Conservation (phyloP, 2,329 filamentous ascomycete species). For the Myriosclerotinia duriaeana region DNA sequence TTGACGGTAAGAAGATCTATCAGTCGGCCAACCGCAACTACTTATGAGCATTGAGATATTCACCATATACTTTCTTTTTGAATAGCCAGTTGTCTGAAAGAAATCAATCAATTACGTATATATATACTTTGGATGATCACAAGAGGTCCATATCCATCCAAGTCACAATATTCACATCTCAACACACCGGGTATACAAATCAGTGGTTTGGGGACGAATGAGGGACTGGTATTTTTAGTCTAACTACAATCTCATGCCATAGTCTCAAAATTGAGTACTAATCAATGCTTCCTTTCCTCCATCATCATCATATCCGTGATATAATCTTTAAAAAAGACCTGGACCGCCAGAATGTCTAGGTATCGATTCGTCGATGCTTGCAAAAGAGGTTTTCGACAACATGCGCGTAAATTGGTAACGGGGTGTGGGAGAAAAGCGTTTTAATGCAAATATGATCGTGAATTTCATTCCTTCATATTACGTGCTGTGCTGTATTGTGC, state of each 20-base stretch:
- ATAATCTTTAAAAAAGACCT: conserved; percentile 27
- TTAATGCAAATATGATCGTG: conserved; percentile 33
- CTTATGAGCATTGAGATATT: not conserved
- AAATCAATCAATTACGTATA: not conserved
- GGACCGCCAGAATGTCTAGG: conserved; percentile 32
- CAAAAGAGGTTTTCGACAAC: conserved; percentile 32
- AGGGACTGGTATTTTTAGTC: conserved; percentile 41
- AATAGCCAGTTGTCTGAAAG: too few species aligned
- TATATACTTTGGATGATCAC: not conserved
- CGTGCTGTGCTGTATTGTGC: conserved; percentile 29
- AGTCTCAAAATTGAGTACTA: conserved; percentile 33
- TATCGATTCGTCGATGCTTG: conserved; percentile 28
- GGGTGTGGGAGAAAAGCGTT: conserved; percentile 26
- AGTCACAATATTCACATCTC: not conserved
- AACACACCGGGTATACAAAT: not conserved
- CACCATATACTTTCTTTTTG: too few species aligned
- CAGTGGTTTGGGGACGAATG: conserved; percentile 30
- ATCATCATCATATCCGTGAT: conserved; percentile 36
- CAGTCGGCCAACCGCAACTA: not conserved
- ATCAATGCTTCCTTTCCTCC: conserved; percentile 34
- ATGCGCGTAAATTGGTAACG: conserved; percentile 32
- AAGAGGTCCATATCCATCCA: not conserved
- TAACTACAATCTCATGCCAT: conserved; percentile 39
- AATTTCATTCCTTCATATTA: conserved; percentile 34
- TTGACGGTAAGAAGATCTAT: not conserved